Base-by-base conservation (phyloP, 768 basidiomycete genomes). In the Xerocomellus intermedius region DNA sequence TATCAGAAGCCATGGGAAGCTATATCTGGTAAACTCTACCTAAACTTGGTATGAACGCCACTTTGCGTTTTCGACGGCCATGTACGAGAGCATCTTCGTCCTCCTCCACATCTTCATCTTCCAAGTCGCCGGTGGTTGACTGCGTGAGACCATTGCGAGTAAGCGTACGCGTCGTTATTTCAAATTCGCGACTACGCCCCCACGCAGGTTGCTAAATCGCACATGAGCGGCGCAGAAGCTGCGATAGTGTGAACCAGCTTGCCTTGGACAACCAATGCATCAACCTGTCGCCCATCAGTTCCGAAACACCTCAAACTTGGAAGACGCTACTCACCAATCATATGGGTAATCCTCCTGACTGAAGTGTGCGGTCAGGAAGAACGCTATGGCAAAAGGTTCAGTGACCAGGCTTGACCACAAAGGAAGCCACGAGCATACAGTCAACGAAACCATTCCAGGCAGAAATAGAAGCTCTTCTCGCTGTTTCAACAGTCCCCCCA, bases 371-470 rank as follows among this genome's bases (percentile, higher is more conserved):
- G 91, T 94, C 57, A 93, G 78, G 79, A 91, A 93, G 78, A 94
- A 94, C 0, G 91, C 90, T 71, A 48, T 12, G 85, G 56, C 13
- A 42, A 19, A 17, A 13, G 42, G 26, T 39, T 71, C 16, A 67
- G 64, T 10, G 16, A 32, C 4, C 28, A 14, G 8, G 47, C 10
- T 32, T 3, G 26, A 26, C 5, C 28, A 42, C 13, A 16, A 51
- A 32, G 57, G 43, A 35, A 50, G 26, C 26, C 14, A 14, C 0
- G 28, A 39, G 26, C 59, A 38, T 55, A 93, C 91, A 93, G 69
- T 93, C 91, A 5, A 94, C 81, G 66, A 94, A 93, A 36, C 89
- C 89, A 69, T 88, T 91, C 91, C 91, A 94, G 13, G 89, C 91
- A 5, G 89, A 90, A 28, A 89, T 77, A 12, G 89, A 91, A 17